Evolutionary conservation across 2,329 filamentous ascomycete genomes (phyloP), one percentile per base, ranked within the genome.

Genomic region (Cytospora chrysosperma): DNA sequence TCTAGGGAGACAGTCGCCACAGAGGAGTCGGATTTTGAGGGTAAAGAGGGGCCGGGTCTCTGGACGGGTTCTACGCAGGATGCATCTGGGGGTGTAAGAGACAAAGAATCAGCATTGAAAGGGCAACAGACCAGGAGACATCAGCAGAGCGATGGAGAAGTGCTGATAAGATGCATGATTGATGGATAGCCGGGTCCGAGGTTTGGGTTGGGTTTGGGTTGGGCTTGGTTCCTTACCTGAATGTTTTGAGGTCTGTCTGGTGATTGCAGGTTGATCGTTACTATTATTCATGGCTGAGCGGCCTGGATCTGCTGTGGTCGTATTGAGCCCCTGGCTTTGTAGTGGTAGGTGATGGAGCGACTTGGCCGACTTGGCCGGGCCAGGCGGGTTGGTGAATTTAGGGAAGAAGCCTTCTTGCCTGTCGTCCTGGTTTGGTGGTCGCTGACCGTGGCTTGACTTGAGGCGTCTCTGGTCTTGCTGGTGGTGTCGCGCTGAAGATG

Each of bases 11-110:
- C 4, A 13, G 82, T 82, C 47, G 78, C 77, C 56, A 85, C 70
- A 63, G 84, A 84, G 50, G 84, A 84, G 64, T 86, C 81, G 66
- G 84, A 84, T 69, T 75, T 80, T 54, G 82, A 80, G 47, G 79
- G 77, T 61, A 78, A 71, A 66, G 77, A 74, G 54, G 77, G 72
- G 56, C 72, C 71, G 43, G 76, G 73, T 70, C 77, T 79, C 67
- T 79, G 74, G 61, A 74, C 70, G 59, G 74, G 72, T 56, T 76
- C 74, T 64, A 69, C 70, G 66, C 70, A 70, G 56, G 71, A 71
- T 49, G 72, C 64, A 56, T 75, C 73, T 72, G 69, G 61, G 68
- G 47, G n/a, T n/a, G n/a, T 49, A 56, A 57, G 63, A 60, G 63
- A 68, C n/a, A 58, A 56, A 58, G 52, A 58, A 61, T 68, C 56